phyloP scores from a whole-genome alignment of 2,329 filamentous ascomycete species.

The Fusarium buharicum region DNA sequence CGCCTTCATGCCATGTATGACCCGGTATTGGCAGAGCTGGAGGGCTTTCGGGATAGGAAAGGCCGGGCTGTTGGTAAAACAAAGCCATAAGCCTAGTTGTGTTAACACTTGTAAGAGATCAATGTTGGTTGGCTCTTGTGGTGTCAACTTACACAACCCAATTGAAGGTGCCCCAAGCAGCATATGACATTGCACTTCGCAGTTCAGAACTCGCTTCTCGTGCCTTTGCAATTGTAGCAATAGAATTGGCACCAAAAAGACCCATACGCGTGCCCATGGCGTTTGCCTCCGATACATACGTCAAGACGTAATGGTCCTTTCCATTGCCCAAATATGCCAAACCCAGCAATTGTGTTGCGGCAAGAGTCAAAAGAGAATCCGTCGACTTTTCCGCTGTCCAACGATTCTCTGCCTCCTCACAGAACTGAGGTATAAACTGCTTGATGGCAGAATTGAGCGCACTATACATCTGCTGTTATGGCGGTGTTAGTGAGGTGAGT shows the following conservation, averaged over 20 bases:
- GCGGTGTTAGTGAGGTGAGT: not conserved
- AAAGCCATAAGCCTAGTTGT: constrained; percentile 23
- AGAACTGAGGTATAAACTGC: constrained; percentile 8
- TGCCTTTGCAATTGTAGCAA: constrained; percentile 10
- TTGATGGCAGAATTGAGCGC: not conserved
- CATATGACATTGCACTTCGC: constrained; percentile 31
- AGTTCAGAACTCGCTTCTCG: constrained; percentile 9
- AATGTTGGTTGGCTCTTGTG: not conserved
- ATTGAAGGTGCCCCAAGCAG: constrained; percentile 51
- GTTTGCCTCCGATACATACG: constrained; percentile 45
- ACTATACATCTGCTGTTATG: constrained; percentile 26
- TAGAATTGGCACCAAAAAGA: constrained; percentile 43
- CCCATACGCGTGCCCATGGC: constrained; percentile 47
- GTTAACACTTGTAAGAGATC: not conserved
- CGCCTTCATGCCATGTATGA: constrained; percentile 5
- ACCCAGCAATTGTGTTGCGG: constrained; percentile 49
- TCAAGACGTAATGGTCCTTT: constrained; percentile 49
- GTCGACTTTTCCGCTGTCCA: constrained; percentile 17
- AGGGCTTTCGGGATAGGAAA: constrained; percentile 34
- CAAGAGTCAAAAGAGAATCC: constrained; percentile 43
- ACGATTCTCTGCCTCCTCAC: constrained; percentile 18
- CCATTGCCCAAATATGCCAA: constrained; percentile 50
- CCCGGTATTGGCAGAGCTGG: constrained; percentile 40
- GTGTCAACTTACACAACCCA: constrained; percentile 50
- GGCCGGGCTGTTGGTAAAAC: constrained; percentile 43